Evolutionary conservation across 305 asterid species (phyloP).

Genomic region (Fraxinus platypoda): DNA sequence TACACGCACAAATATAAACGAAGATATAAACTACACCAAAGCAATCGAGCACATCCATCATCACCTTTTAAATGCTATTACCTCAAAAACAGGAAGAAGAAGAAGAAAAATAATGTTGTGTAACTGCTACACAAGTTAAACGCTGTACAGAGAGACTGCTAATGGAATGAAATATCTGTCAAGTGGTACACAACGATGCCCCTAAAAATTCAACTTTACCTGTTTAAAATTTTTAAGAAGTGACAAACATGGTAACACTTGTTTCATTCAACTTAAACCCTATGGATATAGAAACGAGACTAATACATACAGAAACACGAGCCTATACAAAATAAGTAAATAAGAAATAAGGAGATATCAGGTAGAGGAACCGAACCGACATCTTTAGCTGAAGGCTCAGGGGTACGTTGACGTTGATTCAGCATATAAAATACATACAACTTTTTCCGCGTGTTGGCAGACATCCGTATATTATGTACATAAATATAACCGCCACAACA

Average conservation of each 20-base stretch:
- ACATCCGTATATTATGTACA: background rate
- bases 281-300: background rate
- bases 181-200: background rate
- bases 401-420: background rate
- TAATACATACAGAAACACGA: background rate
- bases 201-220: background rate
- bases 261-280: background rate
- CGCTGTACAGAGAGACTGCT: background rate
- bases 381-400: background rate
- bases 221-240: background rate
- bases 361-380: background rate
- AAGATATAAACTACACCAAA: background rate
- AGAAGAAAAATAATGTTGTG: background rate
- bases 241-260: background rate
- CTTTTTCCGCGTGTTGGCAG: background rate
- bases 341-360: background rate
- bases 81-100: background rate
- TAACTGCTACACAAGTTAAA: background rate
- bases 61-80: background rate
- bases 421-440: background rate
- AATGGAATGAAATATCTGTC: background rate
- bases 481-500: background rate
- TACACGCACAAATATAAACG: conserved; percentile 8
- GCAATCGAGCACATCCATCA: background rate
- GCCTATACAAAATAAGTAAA: background rate